Evolutionary conservation across 495 filamentous ascomycete genomes (phyloP).

Genomic region (Penicillium diatomitis): DNA sequence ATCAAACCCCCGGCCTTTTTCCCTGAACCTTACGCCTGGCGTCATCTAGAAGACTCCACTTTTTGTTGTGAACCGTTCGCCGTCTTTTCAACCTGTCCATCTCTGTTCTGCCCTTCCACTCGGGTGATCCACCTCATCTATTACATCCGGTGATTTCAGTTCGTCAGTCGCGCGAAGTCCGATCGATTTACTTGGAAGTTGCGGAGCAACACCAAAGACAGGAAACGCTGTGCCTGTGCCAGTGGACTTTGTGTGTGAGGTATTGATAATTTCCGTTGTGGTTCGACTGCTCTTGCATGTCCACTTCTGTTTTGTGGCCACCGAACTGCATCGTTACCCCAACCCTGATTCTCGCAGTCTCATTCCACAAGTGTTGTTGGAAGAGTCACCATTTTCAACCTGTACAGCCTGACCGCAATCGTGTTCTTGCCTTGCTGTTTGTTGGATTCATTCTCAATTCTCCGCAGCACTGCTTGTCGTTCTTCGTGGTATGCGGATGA

Average conservation of each 20-base stretch:
- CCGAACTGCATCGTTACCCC: background rate
- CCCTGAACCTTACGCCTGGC: too few species aligned
- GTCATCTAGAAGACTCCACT: too few species aligned
- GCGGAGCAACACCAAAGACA: constrained; percentile 35
- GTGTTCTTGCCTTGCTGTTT: constrained; percentile 5
- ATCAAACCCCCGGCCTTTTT: too few species aligned
- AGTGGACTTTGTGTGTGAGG: constrained; percentile 8
- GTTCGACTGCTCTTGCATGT: constrained; percentile 1
- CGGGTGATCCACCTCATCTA: background rate
- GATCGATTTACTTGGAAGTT: constrained; percentile 25
- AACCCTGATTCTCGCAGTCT: background rate
- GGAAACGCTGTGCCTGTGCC: constrained; percentile 10
- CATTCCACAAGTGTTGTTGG: background rate
- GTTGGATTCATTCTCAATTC: constrained; percentile 9
- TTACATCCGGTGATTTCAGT: too few species aligned
- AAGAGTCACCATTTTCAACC: background rate
- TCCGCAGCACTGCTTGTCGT: constrained; percentile 12
- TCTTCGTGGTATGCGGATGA: constrained; percentile 15
- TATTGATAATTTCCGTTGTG: constrained; percentile 14
- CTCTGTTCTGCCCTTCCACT: constrained; percentile 6
- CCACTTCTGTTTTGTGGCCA: constrained; percentile 2
- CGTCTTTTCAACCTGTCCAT: background rate
- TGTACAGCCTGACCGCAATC: constrained; percentile 21
- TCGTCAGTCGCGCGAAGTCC: constrained; percentile 10
- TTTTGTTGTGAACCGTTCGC: background rate